Conservation (phyloP, 1,139 yeast genomes). For the Hansenula lynferdii region DNA sequence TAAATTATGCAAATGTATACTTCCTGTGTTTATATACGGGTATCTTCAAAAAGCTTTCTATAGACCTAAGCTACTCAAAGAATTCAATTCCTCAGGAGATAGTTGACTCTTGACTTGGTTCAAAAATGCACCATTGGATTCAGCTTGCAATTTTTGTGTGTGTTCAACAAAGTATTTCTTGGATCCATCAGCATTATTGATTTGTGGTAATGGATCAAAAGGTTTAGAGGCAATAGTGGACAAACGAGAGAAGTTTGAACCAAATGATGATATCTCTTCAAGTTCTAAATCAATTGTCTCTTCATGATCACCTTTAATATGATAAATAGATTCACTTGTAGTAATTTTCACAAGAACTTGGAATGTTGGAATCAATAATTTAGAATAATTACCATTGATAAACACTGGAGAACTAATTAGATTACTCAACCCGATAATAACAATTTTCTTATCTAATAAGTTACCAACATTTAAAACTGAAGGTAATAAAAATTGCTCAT, state of each 20-base stretch:
- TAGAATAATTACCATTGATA: slow-evolving; percentile 39
- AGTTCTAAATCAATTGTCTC: slow-evolving; percentile 31
- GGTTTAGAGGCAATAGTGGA: slow-evolving; percentile 55
- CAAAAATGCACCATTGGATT: slow-evolving; percentile 22
- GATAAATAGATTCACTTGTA: slow-evolving; percentile 27
- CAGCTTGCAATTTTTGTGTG: slow-evolving; percentile 25
- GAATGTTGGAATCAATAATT: slow-evolving; percentile 44
- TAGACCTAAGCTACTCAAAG: slow-evolving; percentile 26
- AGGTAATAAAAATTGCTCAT: slow-evolving; percentile 59
- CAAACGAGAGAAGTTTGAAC: slow-evolving; percentile 76
- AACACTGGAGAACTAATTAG: slow-evolving; percentile 27
- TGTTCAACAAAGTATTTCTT: slow-evolving; percentile 31
- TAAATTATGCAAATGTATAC: too few relatives aligned
- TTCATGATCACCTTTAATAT: slow-evolving; percentile 28
- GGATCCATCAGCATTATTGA: slow-evolving; percentile 33
- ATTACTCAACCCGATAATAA: slow-evolving; percentile 69
- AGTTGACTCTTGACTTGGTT: slow-evolving; percentile 29
- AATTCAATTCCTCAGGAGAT: slow-evolving; percentile 32
- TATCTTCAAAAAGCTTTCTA: too few relatives aligned
- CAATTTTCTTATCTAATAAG: slow-evolving; percentile 68
- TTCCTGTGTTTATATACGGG: too few relatives aligned
- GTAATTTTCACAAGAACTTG: slow-evolving; percentile 46
- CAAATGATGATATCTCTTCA: slow-evolving; percentile 55
- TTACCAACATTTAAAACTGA: slow-evolving; percentile 63
- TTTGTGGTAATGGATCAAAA: slow-evolving; percentile 63